These are phyloP conservation scores for Ustilago tritici DNA, from an alignment of 1,284 basidiomycete species.

Conservation along the genomic window DNA sequence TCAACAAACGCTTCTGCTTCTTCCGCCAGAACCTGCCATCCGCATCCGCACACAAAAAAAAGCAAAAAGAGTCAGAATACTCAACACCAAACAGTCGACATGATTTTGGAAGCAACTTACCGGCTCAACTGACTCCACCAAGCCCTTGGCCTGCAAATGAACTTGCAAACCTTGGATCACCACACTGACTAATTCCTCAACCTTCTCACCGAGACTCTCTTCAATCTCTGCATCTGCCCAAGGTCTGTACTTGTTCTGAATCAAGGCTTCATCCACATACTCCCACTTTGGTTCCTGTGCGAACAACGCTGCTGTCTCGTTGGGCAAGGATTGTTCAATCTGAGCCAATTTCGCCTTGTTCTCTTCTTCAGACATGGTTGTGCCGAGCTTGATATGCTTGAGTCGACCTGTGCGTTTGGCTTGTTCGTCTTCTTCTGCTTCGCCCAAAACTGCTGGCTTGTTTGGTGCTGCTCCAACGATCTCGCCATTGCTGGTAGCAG, in stretches of 20 bases:
- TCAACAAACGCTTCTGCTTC: conserved; percentile 61
- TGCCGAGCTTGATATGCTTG: conserved; percentile 52
- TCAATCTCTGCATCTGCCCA: conserved; percentile 59
- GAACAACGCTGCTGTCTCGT: conserved; percentile 27
- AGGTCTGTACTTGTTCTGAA: conserved; percentile 42
- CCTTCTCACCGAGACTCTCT: conserved; percentile 62
- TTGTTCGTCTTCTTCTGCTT: conserved; percentile 56
- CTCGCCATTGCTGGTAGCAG: conserved; percentile 10
- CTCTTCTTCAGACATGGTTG: conserved; percentile 39
- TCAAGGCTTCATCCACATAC: conserved; percentile 44
- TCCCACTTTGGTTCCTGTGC: conserved; percentile 54
- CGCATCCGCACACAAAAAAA: neutral
- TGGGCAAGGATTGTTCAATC: conserved; percentile 27
- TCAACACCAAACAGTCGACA: neutral
- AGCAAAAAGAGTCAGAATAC: neutral
- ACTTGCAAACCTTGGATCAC: conserved; percentile 51
- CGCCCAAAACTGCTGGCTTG: conserved; percentile 41
- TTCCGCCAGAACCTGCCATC: conserved; percentile 57
- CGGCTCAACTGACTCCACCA: conserved; percentile 59
- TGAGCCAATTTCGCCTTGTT: conserved; percentile 17
- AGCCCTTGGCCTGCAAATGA: conserved; percentile 25
- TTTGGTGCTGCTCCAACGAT: conserved; percentile 2
- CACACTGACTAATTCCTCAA: conserved; percentile 59
- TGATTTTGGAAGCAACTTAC: conserved; percentile 33
- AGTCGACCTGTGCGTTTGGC: conserved; percentile 41